phyloP scores from a whole-genome alignment of 2,329 filamentous ascomycete genomes.

The Cercospora sp. region DNA sequence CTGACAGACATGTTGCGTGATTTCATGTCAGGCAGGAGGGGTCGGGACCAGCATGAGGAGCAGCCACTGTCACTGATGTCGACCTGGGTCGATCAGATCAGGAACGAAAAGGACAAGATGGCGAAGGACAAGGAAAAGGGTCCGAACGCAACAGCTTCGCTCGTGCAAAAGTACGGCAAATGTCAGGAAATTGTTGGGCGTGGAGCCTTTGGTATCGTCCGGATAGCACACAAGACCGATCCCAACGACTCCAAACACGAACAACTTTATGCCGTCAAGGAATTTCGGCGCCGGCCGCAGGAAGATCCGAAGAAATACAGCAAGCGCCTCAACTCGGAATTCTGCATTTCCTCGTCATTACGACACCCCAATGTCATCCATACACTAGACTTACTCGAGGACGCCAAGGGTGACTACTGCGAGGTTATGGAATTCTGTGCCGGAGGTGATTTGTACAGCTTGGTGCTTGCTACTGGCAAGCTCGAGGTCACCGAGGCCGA shows the following conservation, averaged over 20 bases:
- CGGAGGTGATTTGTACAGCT: constrained; percentile 90
- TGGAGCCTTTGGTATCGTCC: constrained; percentile 94
- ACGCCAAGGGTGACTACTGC: constrained; percentile 95
- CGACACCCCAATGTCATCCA: constrained; percentile 98
- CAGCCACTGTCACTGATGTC: constrained; percentile 90
- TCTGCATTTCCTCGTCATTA: constrained; percentile 95
- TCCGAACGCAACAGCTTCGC: constrained; percentile 70
- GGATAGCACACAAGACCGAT: constrained; percentile 94
- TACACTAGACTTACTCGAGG: constrained; percentile 90
- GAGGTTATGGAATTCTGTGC: constrained; percentile 99
- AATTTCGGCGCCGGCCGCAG: constrained; percentile 90
- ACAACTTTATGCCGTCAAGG: constrained; percentile 95
- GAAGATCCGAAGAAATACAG: constrained; percentile 97
- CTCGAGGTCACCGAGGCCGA: constrained; percentile 91
- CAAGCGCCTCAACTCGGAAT: constrained; percentile 94
- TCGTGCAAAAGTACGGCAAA: constrained; percentile 97
- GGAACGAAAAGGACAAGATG: constrained; percentile 76
- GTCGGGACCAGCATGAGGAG: constrained; percentile 67
- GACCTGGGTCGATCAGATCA: constrained; percentile 91
- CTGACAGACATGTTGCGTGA: constrained; percentile 87
- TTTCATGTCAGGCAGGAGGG: constrained; percentile 75
- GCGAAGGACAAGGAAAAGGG: constrained; percentile 75
- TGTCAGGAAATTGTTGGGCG: constrained; percentile 96
- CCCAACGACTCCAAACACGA: constrained; percentile 74
- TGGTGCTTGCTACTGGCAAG: constrained; percentile 87